Evolutionary conservation across 768 basidiomycete genomes (phyloP), one percentile per base, ranked within the genome.

Genomic region (Asterophora lycoperdoides): DNA sequence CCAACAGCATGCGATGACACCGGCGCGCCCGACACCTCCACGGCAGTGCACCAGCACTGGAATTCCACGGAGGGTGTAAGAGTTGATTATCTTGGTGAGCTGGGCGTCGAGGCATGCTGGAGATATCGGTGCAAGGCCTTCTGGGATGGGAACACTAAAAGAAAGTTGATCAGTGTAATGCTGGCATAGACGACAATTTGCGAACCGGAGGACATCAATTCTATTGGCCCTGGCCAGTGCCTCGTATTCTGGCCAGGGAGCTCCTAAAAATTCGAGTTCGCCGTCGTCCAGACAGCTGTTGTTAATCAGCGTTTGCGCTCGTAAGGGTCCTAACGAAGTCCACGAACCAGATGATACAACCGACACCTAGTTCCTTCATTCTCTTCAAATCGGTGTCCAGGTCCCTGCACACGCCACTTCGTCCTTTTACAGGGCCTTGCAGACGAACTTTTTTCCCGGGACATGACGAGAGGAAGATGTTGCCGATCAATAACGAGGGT

Each of bases 361-460:
- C 75, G 0, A 92, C 87, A 8, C 88, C 82, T 26, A 88, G 71
- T 28, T 78, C 68, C 62, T 72, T 86, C 60, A 94, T 89, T 46
- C 94, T 77, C 36, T 64, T 68, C 42, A 98, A 63, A 68, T 98
- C 94, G 15, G 74, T 72, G n/a, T 72, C 66, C 5, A 98, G 67
- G 61, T 94, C 88, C 51, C 94, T 75, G 63, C 87, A 91, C 28
- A 98, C 87, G 2, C 84, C 83, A 38, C 79, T 78, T 11, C 94
- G 75, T 3, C 93, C 92, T 60, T 81, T 83, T 8, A 85, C 77
- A 26, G 89, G 85, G 3, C 89, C 89, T 43, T 73, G 73, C 19
- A 89, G 68, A 46, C 89, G 80, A 14, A 89, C 86, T 89, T 96
- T 93, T 68, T 98, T 98, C 4, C 94, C 94, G 2, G 94, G 94